phyloP scores from a whole-genome alignment of 495 filamentous ascomycete genomes.

The Talaromyces liani region DNA sequence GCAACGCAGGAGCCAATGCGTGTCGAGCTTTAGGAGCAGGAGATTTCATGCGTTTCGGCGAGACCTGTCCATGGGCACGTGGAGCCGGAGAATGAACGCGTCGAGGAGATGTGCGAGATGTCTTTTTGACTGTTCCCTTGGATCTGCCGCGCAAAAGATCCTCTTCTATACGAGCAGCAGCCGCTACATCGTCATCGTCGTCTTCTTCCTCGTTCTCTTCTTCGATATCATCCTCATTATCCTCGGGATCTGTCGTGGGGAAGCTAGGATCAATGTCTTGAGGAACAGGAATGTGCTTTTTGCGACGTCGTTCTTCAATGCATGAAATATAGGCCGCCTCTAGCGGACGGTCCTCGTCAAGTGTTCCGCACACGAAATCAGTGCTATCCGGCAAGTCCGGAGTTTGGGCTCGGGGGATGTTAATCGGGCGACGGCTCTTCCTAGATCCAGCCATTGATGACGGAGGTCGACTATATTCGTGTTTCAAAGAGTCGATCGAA shows the following conservation, averaged over 20 bases:
- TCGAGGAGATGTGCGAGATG: constrained; percentile 33
- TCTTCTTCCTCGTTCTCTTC: constrained; percentile 43
- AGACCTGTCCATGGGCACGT: constrained; percentile 53
- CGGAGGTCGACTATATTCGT: constrained; percentile 27
- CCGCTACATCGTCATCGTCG: constrained; percentile 24
- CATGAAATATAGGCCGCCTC: constrained; percentile 87
- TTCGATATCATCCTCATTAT: constrained; percentile 65
- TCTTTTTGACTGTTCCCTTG: constrained; percentile 15
- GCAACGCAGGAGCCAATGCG: constrained; percentile 9
- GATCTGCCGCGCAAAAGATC: constrained; percentile 29
- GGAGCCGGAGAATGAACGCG: constrained; percentile 53
- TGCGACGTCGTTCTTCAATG: constrained; percentile 69
- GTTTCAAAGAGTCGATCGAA: constrained; percentile 56
- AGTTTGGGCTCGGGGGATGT: constrained; percentile 61
- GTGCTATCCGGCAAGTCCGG: constrained; percentile 92
- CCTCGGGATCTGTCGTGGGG: constrained; percentile 85
- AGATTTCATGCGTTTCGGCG: constrained; percentile 62
- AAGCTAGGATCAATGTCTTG: constrained; percentile 98
- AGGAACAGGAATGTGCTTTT: constrained; percentile 70
- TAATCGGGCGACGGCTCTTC: constrained; percentile 25
- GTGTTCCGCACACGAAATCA: constrained; percentile 94
- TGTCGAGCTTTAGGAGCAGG: constrained; percentile 42
- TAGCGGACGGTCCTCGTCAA: constrained; percentile 91
- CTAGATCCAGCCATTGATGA: constrained; percentile 21
- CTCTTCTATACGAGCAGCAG: constrained; percentile 20